Base-by-base conservation (phyloP, 208 protist genomes). In the Acanthamoeba polyphaga region DNA sequence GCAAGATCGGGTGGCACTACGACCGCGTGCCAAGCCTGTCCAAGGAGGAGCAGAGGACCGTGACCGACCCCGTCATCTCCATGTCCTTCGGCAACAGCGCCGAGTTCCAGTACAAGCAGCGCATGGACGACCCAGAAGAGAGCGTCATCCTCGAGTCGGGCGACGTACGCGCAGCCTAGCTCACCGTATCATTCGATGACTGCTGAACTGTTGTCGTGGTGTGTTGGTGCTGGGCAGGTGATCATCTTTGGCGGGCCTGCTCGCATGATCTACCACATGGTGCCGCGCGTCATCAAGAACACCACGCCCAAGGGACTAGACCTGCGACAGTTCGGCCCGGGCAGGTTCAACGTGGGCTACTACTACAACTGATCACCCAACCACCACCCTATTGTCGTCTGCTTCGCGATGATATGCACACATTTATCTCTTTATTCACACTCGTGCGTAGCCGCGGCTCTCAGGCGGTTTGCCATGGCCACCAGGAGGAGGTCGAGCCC, bases 51-150 rank as follows among this genome's bases (percentile, higher is more conserved):
- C 85, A 91, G 53, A 27, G 29, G 27, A 91, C 12, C 19, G 29
- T 91, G 32, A 91, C 62, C 32, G 62, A 72, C 13, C 85, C 85
- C 19, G 85, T 91, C 15, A 91, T 91, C 55, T 91, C 85, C 24
- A 91, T 91, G 85, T 91, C 85, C 34, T 91, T 91, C 68, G 85
- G 85, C 29, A 68, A 91, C 85, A 91, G 85, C 34, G 85, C 85
- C 4, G 85, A 91, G 38, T 91, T 91, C 53, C 85, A 51, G 32
- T 72, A 32, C 85, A 91, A 49, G 62, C 13, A 66, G 8, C 10
- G 19, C 62, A 72, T 72, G 53, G 38, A 43, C 29, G 62, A 91
- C 27, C 38, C 53, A 3, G 53, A 13, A 1, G 38, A 91, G 24
- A 91, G 58, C 85, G 49, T 91, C 62, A 72, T 91, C 29, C 85